These are phyloP conservation scores for Rhodotorula diobovata DNA, from an alignment of 768 basidiomycete genomes.

Conservation along the genomic window DNA sequence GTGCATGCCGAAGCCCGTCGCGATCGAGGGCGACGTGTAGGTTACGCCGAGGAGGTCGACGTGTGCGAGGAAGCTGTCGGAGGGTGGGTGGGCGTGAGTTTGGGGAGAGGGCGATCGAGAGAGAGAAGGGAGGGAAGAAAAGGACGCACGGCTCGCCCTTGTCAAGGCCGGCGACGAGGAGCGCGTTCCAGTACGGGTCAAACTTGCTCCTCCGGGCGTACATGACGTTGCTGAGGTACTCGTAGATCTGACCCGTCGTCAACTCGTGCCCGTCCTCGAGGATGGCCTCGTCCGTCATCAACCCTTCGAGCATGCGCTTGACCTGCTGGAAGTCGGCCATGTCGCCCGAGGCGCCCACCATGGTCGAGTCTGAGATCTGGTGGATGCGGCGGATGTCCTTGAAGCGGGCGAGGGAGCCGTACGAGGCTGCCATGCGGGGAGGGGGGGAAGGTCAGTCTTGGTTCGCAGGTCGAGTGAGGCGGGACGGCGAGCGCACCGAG, in stretches of 20 bases:
- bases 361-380: conserved; percentile 72
- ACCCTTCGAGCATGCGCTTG: conserved; percentile 69
- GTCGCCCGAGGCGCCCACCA: conserved; percentile 90
- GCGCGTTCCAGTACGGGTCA: conserved; percentile 90
- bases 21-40: conserved; percentile 84
- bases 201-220: conserved; percentile 81
- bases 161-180: conserved; percentile 86
- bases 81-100: neutral
- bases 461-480: neutral
- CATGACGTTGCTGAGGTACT: conserved; percentile 84
- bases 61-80: conserved; percentile 77
- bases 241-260: conserved; percentile 84
- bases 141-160: conserved; percentile 51
- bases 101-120: neutral
- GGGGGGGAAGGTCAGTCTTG: conserved; percentile 42
- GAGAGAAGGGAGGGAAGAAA: neutral
- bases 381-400: conserved; percentile 87
- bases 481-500: conserved; percentile 60
- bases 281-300: conserved; percentile 70
- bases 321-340: conserved; percentile 97
- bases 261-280: conserved; percentile 77
- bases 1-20: conserved; percentile 88
- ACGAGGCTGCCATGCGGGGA: conserved; percentile 63
- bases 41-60: conserved; percentile 97
- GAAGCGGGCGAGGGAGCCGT: conserved; percentile 94